These are phyloP conservation scores for Colletotrichum filicis DNA, from an alignment of 2,329 filamentous ascomycete species.

Conservation along the genomic window DNA sequence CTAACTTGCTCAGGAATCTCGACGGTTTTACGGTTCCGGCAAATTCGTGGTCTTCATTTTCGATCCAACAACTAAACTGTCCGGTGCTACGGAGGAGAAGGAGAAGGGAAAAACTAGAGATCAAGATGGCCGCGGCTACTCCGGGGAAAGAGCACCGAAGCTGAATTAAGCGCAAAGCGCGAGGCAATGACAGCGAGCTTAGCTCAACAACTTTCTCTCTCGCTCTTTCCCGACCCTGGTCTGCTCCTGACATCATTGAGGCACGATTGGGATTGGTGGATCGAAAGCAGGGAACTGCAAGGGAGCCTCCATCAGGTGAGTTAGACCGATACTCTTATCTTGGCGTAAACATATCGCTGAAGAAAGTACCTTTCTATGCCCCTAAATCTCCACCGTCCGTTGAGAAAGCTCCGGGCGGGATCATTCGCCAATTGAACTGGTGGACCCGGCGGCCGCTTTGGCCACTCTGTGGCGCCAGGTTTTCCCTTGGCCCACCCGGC, in stretches of 20 bases:
- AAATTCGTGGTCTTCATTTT: constrained; percentile 6
- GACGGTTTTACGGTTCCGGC: constrained; percentile 14
- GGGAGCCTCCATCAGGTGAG: background rate
- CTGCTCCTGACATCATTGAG: constrained; percentile 35
- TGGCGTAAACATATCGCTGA: too few relatives aligned
- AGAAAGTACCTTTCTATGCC: constrained; percentile 11
- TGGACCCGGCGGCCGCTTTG: constrained; percentile 21
- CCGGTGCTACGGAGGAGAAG: background rate
- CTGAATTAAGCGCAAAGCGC: constrained; percentile 6
- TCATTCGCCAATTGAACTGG: constrained; percentile 25
- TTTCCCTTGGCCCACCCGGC: constrained; percentile 3
- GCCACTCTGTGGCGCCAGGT: constrained; percentile 19
- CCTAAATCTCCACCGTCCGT: constrained; percentile 15
- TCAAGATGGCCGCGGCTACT: background rate
- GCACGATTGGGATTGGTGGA: constrained; percentile 28
- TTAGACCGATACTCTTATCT: background rate
- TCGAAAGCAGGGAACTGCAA: constrained; percentile 19
- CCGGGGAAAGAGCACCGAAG: background rate
- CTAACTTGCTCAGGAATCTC: background rate
- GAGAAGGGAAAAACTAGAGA: background rate
- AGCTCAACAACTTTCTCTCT: constrained; percentile 28
- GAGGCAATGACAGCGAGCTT: constrained; percentile 14
- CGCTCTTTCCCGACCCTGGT: constrained; percentile 18
- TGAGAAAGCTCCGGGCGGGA: constrained; percentile 27
- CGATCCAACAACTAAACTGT: background rate